phyloP scores from a whole-genome alignment of 352 stramenopile genomes.

The Pythium utonaiense region DNA sequence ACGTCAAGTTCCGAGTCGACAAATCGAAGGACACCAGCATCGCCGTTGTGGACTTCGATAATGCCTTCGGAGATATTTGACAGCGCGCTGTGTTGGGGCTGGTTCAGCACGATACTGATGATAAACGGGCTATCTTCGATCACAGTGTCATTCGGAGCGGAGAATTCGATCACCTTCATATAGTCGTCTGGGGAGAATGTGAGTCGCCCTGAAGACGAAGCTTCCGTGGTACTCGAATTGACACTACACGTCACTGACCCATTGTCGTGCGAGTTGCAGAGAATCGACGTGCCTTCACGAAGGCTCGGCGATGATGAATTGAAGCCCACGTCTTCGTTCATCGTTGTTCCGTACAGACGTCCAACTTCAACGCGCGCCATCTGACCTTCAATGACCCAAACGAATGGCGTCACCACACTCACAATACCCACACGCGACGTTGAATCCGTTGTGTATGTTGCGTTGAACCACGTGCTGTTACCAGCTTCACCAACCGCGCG shows the following conservation, averaged over 20 bases:
- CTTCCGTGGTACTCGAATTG: not conserved
- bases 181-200: conserved; percentile 11
- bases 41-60: conserved; percentile 30
- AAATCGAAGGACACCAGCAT: conserved; percentile 36
- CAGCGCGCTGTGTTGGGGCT: conserved; percentile 20
- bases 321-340: conserved; percentile 7
- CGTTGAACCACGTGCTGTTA: conserved; percentile 27
- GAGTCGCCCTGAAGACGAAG: not conserved
- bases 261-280: conserved; percentile 7
- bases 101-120: conserved; percentile 24
- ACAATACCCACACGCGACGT: conserved; percentile 14
- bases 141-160: conserved; percentile 22
- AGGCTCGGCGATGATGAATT: conserved; percentile 5
- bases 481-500: conserved; percentile 29
- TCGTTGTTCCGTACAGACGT: conserved; percentile 18
- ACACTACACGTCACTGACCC: conserved; percentile 17
- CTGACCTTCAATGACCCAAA: conserved; percentile 20
- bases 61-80: conserved; percentile 1
- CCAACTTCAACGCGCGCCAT: conserved; percentile 10
- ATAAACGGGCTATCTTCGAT: conserved; percentile 26
- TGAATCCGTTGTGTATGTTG: conserved; percentile 26
- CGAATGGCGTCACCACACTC: conserved; percentile 15
- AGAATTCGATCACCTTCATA: conserved; percentile 23
- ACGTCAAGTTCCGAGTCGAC: conserved; percentile 11
- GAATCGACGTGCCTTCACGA: not conserved